Percentiles rank a stretch among this genome's conserved stretches.
Evolutionary conservation across 2,329 filamentous ascomycete species (phyloP).

Genomic region (Phyllosticta citrichinensis): DNA sequence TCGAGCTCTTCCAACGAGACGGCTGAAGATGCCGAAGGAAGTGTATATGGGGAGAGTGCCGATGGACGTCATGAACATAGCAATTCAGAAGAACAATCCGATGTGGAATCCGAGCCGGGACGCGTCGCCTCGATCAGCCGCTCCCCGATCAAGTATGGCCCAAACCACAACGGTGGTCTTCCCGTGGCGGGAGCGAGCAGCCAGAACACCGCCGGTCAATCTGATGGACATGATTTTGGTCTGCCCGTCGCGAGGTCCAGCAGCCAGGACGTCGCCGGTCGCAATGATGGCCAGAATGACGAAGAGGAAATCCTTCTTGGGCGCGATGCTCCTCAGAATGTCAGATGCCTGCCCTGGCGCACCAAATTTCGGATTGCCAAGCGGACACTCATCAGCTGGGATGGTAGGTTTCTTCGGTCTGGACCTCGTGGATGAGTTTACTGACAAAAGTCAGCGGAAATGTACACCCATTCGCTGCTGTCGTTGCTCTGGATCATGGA

Average conservation of each 20-base stretch:
- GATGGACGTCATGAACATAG: not conserved
- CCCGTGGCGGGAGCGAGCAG: not conserved
- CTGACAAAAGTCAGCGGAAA: not conserved
- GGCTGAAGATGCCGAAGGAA: not conserved
- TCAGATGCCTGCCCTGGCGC: not conserved
- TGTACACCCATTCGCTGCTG: not conserved
- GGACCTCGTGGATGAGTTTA: not conserved
- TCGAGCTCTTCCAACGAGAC: not conserved
- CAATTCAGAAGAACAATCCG: not conserved
- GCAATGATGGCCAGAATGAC: not conserved
- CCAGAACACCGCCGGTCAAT: not conserved
- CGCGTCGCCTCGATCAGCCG: not conserved
- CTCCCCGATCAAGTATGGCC: not conserved
- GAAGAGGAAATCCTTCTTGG: not conserved
- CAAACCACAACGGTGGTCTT: not conserved
- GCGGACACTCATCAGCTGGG: slow-evolving; percentile 4
- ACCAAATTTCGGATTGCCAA: not conserved
- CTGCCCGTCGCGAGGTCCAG: too few species aligned
- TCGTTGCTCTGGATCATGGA: not conserved
- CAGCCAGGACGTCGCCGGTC: not conserved
- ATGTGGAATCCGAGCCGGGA: not conserved
- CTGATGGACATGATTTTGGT: not conserved
- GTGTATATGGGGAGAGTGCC: not conserved
- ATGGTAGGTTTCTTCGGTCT: not conserved
- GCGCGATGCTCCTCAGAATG: not conserved